These are phyloP conservation scores for Dunaliella primolecta DNA, from an alignment of 139 green algal species.

Conservation along the genomic window DNA sequence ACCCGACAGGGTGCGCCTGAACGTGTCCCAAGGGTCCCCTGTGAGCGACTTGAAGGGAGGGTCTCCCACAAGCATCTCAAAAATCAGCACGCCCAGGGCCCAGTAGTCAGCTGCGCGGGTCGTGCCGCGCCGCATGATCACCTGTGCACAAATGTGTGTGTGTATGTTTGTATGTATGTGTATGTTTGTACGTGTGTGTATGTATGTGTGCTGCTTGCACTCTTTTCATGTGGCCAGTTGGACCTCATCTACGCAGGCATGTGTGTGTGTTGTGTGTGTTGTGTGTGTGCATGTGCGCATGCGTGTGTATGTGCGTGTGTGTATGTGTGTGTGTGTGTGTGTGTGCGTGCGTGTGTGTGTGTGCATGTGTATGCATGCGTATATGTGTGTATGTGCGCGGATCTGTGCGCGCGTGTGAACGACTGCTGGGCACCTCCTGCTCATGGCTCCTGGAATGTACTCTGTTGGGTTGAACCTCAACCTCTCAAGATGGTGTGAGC, in stretches of 20 bases:
- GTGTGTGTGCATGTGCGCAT: conserved; percentile 38
- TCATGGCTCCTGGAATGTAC: too few species aligned
- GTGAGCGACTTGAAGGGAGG: conserved; percentile 74
- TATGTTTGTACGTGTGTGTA: too few species aligned
- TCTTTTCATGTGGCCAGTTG: too few species aligned
- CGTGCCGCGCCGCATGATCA: conserved; percentile 76
- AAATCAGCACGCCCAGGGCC: conserved; percentile 81
- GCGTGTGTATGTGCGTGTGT: not conserved
- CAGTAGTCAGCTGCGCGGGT: conserved; percentile 76
- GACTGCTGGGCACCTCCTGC: too few species aligned
- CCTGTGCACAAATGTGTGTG: conserved; percentile 40
- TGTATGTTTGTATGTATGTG: not conserved
- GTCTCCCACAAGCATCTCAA: conserved; percentile 77
- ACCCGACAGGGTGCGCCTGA: conserved; percentile 63
- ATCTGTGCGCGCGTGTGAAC: not conserved
- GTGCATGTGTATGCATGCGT: not conserved
- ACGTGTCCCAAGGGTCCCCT: conserved; percentile 72
- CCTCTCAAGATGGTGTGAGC: too few species aligned
- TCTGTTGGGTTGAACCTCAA: too few species aligned
- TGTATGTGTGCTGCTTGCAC: too few species aligned
- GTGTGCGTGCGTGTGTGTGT: not conserved
- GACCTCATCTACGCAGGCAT: too few species aligned
- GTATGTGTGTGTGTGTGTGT: not conserved
- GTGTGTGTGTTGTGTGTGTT: too few species aligned
- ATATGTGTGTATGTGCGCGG: not conserved